These are phyloP conservation scores for Botrytis galanthina DNA, from an alignment of 2,329 filamentous ascomycete species.

Conservation along the genomic window DNA sequence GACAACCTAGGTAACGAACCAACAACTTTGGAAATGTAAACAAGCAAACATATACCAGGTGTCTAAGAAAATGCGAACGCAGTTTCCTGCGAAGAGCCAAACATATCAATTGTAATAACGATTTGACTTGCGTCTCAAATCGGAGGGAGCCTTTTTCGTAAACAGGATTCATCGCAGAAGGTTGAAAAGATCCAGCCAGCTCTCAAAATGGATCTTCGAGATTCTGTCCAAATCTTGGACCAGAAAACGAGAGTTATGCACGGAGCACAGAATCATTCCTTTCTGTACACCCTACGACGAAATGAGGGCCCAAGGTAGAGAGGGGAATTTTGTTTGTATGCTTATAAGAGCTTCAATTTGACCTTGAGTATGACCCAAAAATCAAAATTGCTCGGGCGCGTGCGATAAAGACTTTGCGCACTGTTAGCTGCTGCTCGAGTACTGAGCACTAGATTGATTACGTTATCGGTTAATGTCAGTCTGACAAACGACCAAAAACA, in stretches of 20 bases:
- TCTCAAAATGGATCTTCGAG: neutral
- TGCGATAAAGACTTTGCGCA: neutral
- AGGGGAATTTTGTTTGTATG: neutral
- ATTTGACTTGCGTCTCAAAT: neutral
- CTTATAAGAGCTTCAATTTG: neutral
- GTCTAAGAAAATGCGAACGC: neutral
- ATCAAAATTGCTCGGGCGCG: neutral
- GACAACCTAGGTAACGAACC: too few relatives aligned
- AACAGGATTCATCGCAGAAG: neutral
- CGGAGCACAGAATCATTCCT: neutral
- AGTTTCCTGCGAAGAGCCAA: neutral
- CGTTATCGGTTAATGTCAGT: conserved; percentile 1
- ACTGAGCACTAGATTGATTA: conserved; percentile 4
- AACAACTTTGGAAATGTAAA: neutral
- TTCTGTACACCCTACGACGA: neutral
- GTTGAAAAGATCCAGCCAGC: neutral
- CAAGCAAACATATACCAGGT: neutral
- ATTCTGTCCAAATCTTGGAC: neutral
- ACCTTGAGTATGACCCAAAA: conserved; percentile 4
- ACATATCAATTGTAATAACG: neutral
- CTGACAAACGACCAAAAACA: neutral
- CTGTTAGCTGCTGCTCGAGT: neutral
- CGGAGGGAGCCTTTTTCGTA: neutral
- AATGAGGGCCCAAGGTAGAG: neutral
- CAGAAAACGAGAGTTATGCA: neutral